Conservation (phyloP, 768 basidiomycete genomes). For the Cyclocybe cylindracea region DNA sequence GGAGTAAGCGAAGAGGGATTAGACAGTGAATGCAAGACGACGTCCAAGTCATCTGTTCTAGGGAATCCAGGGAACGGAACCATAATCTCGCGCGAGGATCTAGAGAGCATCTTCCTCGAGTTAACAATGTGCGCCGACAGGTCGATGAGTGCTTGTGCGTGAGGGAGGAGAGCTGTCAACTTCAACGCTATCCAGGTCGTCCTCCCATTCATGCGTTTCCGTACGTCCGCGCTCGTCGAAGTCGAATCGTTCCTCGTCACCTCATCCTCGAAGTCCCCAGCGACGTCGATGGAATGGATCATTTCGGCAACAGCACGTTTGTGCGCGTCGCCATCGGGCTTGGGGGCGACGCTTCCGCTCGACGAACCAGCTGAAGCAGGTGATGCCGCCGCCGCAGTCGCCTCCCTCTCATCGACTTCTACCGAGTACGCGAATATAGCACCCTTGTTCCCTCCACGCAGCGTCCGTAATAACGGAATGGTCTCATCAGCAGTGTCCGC, state of each 20-base stretch:
- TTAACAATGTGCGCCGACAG: constrained; percentile 60
- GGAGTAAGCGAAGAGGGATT: constrained; percentile 35
- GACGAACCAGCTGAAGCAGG: constrained; percentile 3
- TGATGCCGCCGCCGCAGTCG: constrained; percentile 28
- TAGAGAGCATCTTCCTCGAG: constrained; percentile 18
- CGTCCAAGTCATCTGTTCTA: constrained; percentile 54
- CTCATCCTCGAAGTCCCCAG: constrained; percentile 76
- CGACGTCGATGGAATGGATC: constrained; percentile 72
- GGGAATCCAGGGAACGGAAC: constrained; percentile 75
- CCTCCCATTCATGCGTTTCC: constrained; percentile 33
- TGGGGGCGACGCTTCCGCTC: constrained; percentile 4
- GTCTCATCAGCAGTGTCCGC: constrained; percentile 78
- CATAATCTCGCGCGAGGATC: constrained; percentile 16
- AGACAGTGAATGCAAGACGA: constrained; percentile 39
- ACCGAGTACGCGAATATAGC: constrained; percentile 82
- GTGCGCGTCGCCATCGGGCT: constrained; percentile 38
- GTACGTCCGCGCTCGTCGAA: background rate
- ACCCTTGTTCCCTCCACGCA: constrained; percentile 73
- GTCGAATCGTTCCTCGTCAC: constrained; percentile 16
- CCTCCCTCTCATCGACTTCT: constrained; percentile 71
- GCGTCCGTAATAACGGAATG: constrained; percentile 58
- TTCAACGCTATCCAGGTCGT: constrained; percentile 88
- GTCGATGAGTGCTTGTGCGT: constrained; percentile 58
- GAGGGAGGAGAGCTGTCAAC: constrained; percentile 74
- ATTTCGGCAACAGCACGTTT: constrained; percentile 76